Evolutionary conservation across 179 eudicot species (phyloP), one percentile per base, ranked within the genome.

Genomic region (Drosera spatulata): DNA sequence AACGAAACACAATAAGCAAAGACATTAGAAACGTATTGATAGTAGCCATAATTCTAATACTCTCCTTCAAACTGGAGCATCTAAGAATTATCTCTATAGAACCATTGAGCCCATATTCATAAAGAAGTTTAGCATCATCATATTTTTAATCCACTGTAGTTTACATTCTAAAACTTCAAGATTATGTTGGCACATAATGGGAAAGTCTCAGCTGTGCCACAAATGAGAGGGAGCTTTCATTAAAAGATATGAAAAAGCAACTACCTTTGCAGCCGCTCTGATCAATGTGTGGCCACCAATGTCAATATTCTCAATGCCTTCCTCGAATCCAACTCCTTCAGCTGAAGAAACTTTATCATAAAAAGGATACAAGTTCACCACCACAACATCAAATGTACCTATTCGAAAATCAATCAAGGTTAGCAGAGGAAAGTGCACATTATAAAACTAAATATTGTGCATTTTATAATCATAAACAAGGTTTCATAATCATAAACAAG

Each of bases 261-360:
- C 47, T 63, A 88, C 99, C 99, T 93, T 93, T 40, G 96, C 99
- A 39, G 99, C 99, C 60, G 95, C 99, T 81, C 99, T 84, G 39
- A 93, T 93, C 96, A 93, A 86, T 63, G 99, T 61, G 63, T 96
- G 97, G 39, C 99, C 99, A 60, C 99, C 99, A 73, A 93, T 93
- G 68, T 93, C 99, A 61, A 93, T 86, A 68, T 93, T 93, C 69
- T 93, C 99, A 69, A 93, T 86, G 39, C 95, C 97, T 77, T 89
- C 95, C 62, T 88, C 94, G 69, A 93, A 89, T 45, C 80, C 61
- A 62, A 89, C 79, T 61, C 87, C 85, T 43, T 70, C 77, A 41
- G 80, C 59, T 40, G 95, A 78, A 49, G 95, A 68, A 55, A 93
- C 99, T 76, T 82, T 93, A 69, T 84, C 93, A 73, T 93, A 93